Evolutionary conservation across 352 stramenopile species (phyloP), one percentile per base, ranked within the genome.

Genomic region (Ophiocytium majus): DNA sequence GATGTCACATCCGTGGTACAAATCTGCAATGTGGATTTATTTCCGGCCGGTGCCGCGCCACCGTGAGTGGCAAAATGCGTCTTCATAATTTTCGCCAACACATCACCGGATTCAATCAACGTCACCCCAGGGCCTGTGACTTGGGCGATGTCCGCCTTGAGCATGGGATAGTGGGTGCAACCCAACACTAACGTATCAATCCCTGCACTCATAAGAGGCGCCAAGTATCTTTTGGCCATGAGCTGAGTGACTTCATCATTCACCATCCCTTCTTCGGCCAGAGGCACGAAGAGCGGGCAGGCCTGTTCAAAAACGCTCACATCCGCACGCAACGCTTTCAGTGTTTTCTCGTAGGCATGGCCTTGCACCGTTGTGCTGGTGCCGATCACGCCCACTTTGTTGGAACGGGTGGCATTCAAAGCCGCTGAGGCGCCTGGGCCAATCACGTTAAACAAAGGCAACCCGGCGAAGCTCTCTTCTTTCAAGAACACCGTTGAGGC

Each of bases 311-410:
- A 23, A 28, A 71, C 57, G 28, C 19, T 71, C 57, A 28, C 23
- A 28, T 71, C 28, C 57, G 57, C 19, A 71, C 57, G 23, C 28
- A 71, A 71, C 19, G 57, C 28, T 71, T 71, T 71, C 19, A 71
- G 23, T 28, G 57, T 71, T 71, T 71, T 71, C 57, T 71, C 57
- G 28, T 71, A 71, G 28, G 57, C 57, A 71, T 71, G 57, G 57
- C 19, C 23, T 23, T 28, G 57, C 23, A 71, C 28, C 23, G 57
- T 71, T 23, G 57, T 28, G 28, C 57, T 71, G 57, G 57, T 71
- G 19, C 57, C 57, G 19, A 71, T 23, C 23, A 71, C 57, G 57
- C 19, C 57, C 19, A 71, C 28, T 23, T 28, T 23, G n/a, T n/a
- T n/a, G 28, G 57, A 71, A 71, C 28, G 19, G 57, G 19, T 28